Evolutionary conservation across 345 rosid genomes (phyloP).

Genomic region (Aurinia saxatilis): DNA sequence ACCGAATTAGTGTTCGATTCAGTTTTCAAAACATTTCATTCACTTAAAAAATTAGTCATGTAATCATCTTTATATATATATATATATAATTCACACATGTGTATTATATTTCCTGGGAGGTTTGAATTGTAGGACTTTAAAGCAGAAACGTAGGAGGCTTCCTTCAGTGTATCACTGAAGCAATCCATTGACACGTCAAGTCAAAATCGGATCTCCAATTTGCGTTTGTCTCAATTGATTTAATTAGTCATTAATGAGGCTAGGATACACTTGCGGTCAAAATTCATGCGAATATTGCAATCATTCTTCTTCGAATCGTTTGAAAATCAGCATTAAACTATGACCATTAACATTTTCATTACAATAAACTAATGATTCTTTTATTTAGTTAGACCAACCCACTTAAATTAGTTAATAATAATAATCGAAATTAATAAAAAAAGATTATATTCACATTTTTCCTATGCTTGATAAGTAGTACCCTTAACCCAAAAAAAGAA

Average conservation of each 20-base stretch:
- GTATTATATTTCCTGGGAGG: neutral
- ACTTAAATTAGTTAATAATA: neutral
- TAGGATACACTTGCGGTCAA: conserved; percentile 19
- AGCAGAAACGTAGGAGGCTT: conserved; percentile 14
- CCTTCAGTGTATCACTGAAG: too few relatives aligned
- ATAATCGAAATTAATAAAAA: neutral
- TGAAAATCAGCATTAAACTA: neutral
- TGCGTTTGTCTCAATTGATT: conserved; percentile 9
- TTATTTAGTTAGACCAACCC: neutral
- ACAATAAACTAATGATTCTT: neutral
- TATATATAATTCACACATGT: too few relatives aligned
- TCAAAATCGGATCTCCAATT: conserved; percentile 25
- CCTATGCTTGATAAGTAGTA: neutral
- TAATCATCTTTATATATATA: too few relatives aligned
- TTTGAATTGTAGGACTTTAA: neutral
- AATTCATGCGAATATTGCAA: conserved; percentile 14
- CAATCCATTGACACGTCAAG: conserved; percentile 20
- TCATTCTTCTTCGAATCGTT: conserved; percentile 13
- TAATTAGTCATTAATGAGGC: neutral
- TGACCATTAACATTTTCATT: neutral
- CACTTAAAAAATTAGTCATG: too few relatives aligned
- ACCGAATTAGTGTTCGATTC: too few relatives aligned
- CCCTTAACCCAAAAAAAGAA: too few relatives aligned
- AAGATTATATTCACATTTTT: neutral
- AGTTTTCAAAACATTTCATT: too few relatives aligned